Evolutionary conservation across 305 asterid species (phyloP).

Genomic region (Fraxinus angustifolia): DNA sequence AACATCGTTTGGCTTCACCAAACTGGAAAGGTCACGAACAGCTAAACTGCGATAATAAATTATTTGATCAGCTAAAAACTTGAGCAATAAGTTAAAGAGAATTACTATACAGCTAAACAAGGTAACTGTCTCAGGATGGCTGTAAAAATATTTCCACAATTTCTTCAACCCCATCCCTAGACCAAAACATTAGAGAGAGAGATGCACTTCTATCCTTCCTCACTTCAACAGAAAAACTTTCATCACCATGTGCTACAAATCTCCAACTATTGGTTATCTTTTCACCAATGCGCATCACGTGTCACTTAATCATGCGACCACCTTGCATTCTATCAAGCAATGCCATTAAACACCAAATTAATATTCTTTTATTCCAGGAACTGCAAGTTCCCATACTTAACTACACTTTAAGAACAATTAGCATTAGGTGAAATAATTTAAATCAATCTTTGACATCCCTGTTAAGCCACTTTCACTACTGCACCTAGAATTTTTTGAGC

Average conservation of each 20-base stretch:
- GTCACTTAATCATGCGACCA: neutral
- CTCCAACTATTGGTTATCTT: neutral
- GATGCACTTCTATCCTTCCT: neutral
- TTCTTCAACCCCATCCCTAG: neutral
- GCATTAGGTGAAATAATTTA: neutral
- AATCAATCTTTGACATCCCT: neutral
- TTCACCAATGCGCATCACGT: neutral
- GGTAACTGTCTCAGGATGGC: neutral
- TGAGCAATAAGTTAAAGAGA: neutral
- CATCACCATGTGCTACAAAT: neutral
- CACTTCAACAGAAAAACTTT: neutral
- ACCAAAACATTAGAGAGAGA: neutral
- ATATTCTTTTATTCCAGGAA: neutral
- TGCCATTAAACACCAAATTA: neutral
- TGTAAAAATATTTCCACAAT: neutral
- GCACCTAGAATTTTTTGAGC: neutral
- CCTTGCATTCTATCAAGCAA: neutral
- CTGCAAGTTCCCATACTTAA: neutral
- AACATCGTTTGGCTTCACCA: slow-evolving; percentile 81
- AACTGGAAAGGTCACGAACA: slow-evolving; percentile 83
- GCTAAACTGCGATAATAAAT: slow-evolving; percentile 61
- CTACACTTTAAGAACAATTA: neutral
- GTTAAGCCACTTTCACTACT: neutral
- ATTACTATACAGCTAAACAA: neutral
- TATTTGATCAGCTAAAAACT: neutral